Conservation (phyloP, 75 land plant genomes). For the Sequoia sempervirens region DNA sequence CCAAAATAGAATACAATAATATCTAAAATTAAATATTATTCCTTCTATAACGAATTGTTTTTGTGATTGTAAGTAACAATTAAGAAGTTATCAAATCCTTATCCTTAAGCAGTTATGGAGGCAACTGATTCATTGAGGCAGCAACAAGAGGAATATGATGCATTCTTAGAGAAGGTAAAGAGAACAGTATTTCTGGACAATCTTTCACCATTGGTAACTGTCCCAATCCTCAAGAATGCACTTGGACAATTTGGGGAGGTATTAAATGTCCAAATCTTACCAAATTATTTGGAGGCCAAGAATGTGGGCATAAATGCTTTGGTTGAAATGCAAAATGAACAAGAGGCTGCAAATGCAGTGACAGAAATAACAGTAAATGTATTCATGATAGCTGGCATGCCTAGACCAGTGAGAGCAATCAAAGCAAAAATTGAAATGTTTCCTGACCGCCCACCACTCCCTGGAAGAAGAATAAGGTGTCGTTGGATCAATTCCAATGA, state of each 20-base stretch:
- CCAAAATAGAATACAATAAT: too few relatives aligned
- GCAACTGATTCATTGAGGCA: background rate
- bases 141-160: constrained; percentile 24
- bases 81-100: background rate
- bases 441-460: constrained; percentile 43
- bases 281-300: constrained; percentile 28
- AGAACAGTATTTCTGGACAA: constrained; percentile 52
- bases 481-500: constrained; percentile 43
- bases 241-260: constrained; percentile 59
- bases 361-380: constrained; percentile 13
- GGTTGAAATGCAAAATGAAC: constrained; percentile 51
- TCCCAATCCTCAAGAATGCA: constrained; percentile 35
- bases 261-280: constrained; percentile 30
- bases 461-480: constrained; percentile 27
- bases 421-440: constrained; percentile 47
- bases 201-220: constrained; percentile 42
- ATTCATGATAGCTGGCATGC: constrained; percentile 70
- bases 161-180: constrained; percentile 50
- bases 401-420: constrained; percentile 58
- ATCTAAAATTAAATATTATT: too few relatives aligned
- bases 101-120: background rate
- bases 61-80: background rate
- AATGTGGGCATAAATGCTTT: constrained; percentile 25
- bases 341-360: constrained; percentile 23
- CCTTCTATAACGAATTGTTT: too few relatives aligned